Evolutionary conservation across 331 rosid species (phyloP).

Genomic region (Stylosanthes scabra): DNA sequence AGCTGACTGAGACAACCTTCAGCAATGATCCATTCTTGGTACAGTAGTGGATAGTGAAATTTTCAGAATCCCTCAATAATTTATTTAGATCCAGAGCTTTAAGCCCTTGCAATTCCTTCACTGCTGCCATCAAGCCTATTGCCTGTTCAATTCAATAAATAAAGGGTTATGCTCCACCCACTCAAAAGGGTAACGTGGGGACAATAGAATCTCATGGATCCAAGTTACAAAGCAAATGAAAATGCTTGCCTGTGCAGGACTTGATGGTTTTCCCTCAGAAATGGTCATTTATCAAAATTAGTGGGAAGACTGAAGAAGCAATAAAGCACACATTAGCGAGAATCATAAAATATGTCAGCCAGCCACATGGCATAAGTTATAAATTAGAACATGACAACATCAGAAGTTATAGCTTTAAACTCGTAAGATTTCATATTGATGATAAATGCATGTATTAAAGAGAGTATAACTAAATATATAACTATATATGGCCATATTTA

Average conservation of each 20-base stretch:
- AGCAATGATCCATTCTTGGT: constrained; percentile 54
- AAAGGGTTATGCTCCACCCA: constrained; percentile 28
- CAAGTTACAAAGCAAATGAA: constrained; percentile 25
- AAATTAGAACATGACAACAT: constrained; percentile 6
- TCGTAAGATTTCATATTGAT: not conserved
- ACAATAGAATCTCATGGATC: constrained; percentile 32
- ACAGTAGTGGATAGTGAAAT: constrained; percentile 63
- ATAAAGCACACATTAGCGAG: constrained; percentile 20
- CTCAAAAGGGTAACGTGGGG: constrained; percentile 27
- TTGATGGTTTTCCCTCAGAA: constrained; percentile 51
- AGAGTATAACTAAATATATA: constrained; percentile 13
- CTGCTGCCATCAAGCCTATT: constrained; percentile 62
- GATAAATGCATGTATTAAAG: constrained; percentile 1
- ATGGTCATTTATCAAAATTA: constrained; percentile 45
- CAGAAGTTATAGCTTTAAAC: not conserved
- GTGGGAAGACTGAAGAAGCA: constrained; percentile 31
- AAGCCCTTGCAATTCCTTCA: constrained; percentile 74
- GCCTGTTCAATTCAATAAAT: constrained; percentile 64
- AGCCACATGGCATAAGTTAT: constrained; percentile 32
- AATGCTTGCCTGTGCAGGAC: constrained; percentile 48
- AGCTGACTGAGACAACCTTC: constrained; percentile 58
- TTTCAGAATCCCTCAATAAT: constrained; percentile 78
- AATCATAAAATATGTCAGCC: constrained; percentile 33
- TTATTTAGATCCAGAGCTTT: constrained; percentile 69
- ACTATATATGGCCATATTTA: constrained; percentile 21